phyloP scores from a whole-genome alignment of 352 stramenopile genomes.

The Globisporangium spiculum region DNA sequence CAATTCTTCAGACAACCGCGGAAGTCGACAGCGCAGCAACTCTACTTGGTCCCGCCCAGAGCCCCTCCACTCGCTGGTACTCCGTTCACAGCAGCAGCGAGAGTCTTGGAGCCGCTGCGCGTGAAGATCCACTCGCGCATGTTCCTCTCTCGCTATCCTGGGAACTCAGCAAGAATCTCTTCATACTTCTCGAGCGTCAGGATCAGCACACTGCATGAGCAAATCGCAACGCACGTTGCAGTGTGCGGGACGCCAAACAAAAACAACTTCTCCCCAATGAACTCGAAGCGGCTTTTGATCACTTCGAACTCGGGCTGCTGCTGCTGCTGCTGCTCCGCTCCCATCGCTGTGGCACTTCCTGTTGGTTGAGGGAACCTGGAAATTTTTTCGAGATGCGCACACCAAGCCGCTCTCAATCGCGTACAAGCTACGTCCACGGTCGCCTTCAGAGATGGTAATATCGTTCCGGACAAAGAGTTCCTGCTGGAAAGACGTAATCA shows the following conservation, averaged over 20 bases:
- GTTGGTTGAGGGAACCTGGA: background rate
- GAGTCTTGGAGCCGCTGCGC: background rate
- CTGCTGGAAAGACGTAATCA: conserved; percentile 58
- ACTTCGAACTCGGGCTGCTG: conserved; percentile 18
- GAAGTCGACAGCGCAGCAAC: background rate
- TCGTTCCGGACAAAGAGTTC: conserved; percentile 81
- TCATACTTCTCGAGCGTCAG: conserved; percentile 46
- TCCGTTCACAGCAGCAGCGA: background rate
- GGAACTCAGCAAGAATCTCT: conserved; percentile 39
- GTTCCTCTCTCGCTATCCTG: conserved; percentile 45
- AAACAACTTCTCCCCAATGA: conserved; percentile 44
- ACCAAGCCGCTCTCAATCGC: conserved; percentile 58
- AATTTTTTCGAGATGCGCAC: conserved; percentile 20
- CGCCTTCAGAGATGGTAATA: conserved; percentile 63
- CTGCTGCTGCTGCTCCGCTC: background rate
- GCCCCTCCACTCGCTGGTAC: background rate
- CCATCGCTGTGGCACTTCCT: background rate
- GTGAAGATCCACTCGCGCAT: conserved; percentile 42
- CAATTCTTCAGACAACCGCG: background rate
- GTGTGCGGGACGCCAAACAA: conserved; percentile 39
- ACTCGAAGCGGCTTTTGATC: conserved; percentile 39
- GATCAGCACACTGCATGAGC: conserved; percentile 38
- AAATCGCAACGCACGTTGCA: conserved; percentile 39
- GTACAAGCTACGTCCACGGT: conserved; percentile 58
- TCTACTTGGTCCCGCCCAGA: background rate